Conservation (phyloP, 1,139 yeast species). For the Blastobotrys indianensis region DNA sequence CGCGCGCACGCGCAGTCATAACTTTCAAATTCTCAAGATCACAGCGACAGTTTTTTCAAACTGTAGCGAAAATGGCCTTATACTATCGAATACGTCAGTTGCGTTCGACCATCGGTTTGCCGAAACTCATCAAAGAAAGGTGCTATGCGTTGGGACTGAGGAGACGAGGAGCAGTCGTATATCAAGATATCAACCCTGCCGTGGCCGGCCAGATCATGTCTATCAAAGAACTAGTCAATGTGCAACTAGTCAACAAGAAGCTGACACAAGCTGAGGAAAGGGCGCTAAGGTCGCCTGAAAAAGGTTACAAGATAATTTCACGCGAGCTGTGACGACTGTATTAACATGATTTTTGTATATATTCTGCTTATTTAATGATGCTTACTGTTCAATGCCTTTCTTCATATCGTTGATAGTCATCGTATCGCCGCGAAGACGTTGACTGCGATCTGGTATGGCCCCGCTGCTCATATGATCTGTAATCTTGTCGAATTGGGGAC, state of each 20-base stretch:
- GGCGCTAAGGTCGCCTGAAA: conserved; percentile 27
- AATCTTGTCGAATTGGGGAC: conserved; percentile 1
- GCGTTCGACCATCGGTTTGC: conserved; percentile 82
- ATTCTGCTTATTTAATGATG: not conserved
- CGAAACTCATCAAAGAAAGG: conserved; percentile 59
- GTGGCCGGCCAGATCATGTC: conserved; percentile 80
- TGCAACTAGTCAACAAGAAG: conserved; percentile 58
- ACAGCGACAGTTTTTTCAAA: no score
- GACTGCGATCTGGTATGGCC: conserved; percentile 1
- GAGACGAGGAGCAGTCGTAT: conserved; percentile 67
- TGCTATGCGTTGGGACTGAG: conserved; percentile 69
- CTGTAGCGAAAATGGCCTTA: conserved; percentile 17
- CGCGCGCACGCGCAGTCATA: no score
- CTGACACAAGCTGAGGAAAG: conserved; percentile 30
- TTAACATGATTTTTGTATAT: not conserved
- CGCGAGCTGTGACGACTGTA: conserved; percentile 6
- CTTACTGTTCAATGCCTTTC: not conserved
- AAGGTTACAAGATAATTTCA: conserved; percentile 23
- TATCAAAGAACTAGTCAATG: conserved; percentile 84
- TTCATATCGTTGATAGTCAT: conserved; percentile 7
- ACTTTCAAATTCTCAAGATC: no score
- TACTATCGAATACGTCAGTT: conserved; percentile 66
- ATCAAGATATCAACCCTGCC: conserved; percentile 67
- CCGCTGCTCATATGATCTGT: not conserved
- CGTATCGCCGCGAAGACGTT: conserved; percentile 4